Evolutionary conservation across 1,284 basidiomycete species (phyloP), one percentile per base, ranked within the genome.

Genomic region (Heterobasidion parviporum): DNA sequence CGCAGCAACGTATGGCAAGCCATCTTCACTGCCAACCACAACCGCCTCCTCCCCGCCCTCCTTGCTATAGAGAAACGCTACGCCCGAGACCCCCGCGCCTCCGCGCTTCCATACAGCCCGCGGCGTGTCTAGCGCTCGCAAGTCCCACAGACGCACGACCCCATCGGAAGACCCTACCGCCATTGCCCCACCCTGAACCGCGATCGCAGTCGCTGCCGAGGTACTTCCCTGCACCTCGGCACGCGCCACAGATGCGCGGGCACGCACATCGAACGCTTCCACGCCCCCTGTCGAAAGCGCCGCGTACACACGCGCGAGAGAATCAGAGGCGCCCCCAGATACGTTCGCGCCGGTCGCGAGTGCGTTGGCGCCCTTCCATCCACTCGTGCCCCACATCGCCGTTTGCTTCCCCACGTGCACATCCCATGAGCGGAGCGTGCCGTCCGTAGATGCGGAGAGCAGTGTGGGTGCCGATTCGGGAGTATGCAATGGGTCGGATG

Each of bases 371-470:
- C 65, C 73, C 54, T 64, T 61, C 16, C 66, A 65, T n/a, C 64
- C 62, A 6, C 66, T 68, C 47, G 72, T 65, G 5, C 64, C 58
- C n/a, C 79, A 57, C 10, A 72, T 68, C 60, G 74, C 69, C 47
- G 81, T 76, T 63, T 80, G 76, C 36, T 69, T 68, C 10, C 76
- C 81, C 6, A 74, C 72, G 3, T 80, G 74, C 3, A 92, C 82
- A 62, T 92, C 87, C 89, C 89, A 94, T 4, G 90, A 70, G 33
- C 85, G 76, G 18, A 92, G 66, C 0, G 83, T 85, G 2, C 83
- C 81, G 65, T 94, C 91, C 55, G 81, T 78, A 6, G 81, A 79
- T 0, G 72, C 68, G 3, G 80, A 83, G 1, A 93, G 63, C 12
- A 93, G 56, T 12, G 12, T 26, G 3, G 41, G 41, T 44, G 12